Conservation (phyloP, 2,329 filamentous ascomycete genomes). For the Cylindrodendrum hubeiense region DNA sequence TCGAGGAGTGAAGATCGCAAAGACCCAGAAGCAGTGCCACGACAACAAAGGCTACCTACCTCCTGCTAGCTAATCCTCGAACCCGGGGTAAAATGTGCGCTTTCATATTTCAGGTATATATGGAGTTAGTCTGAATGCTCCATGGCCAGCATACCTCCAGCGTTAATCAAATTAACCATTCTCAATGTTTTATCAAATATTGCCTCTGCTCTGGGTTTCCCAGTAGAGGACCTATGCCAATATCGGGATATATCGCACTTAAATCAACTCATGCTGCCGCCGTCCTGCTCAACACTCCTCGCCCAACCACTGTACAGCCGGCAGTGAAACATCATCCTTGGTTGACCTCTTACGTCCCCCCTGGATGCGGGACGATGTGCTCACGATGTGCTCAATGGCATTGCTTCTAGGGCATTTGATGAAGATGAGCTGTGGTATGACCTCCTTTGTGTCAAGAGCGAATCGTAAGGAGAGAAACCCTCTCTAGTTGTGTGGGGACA, state of each 20-base stretch:
- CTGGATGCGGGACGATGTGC: conserved; percentile 28
- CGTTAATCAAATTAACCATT: conserved; percentile 22
- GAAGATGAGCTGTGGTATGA: conserved; percentile 30
- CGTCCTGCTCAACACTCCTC: conserved; percentile 10
- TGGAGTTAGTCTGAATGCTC: conserved; percentile 1
- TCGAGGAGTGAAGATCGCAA: no score
- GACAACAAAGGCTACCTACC: background rate
- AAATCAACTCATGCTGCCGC: background rate
- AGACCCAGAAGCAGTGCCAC: background rate
- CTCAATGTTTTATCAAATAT: conserved; percentile 20
- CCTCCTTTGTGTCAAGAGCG: conserved; percentile 7
- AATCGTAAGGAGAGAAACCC: conserved; percentile 5
- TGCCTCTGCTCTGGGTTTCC: conserved; percentile 1
- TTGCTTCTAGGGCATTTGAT: conserved; percentile 2
- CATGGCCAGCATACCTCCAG: conserved; percentile 8
- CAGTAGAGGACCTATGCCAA: background rate
- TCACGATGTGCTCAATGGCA: conserved; percentile 26
- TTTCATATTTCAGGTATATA: background rate
- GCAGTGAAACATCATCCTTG: conserved; percentile 28
- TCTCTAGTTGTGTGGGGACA: conserved; percentile 61
- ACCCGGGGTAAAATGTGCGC: background rate
- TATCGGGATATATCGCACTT: conserved; percentile 5
- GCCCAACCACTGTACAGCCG: conserved; percentile 19
- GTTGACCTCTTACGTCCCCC: conserved; percentile 31
- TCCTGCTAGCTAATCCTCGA: background rate